Evolutionary conservation across 768 basidiomycete genomes (phyloP).

Genomic region (Boletales sp.): DNA sequence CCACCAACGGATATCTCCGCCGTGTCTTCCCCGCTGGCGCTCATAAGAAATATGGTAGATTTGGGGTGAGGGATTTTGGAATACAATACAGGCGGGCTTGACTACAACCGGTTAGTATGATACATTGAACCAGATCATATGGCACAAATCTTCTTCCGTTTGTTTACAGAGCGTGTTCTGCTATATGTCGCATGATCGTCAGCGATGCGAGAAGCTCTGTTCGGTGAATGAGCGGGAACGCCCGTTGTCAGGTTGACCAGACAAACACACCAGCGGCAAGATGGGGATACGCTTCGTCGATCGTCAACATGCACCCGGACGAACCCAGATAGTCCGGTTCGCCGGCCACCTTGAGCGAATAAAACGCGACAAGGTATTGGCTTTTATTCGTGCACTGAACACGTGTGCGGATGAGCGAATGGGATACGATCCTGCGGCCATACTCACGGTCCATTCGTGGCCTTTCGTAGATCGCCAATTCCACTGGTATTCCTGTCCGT

Average conservation of each 20-base stretch:
- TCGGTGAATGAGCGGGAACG: slow-evolving; percentile 8
- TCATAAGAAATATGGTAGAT: neutral
- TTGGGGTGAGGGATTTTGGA: slow-evolving; percentile 1
- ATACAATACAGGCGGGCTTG: slow-evolving; percentile 12
- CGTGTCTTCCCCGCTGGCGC: no score
- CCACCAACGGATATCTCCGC: neutral
- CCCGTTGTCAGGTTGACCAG: slow-evolving; percentile 2
- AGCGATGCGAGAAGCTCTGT: slow-evolving; percentile 59
- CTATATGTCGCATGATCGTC: slow-evolving; percentile 64
- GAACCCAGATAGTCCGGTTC: slow-evolving; percentile 53
- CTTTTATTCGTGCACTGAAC: slow-evolving; percentile 52
- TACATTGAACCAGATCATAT: slow-evolving; percentile 9
- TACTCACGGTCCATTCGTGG: slow-evolving; percentile 64
- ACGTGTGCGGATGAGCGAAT: neutral
- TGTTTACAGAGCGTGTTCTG: slow-evolving; percentile 39
- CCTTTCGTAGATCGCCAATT: slow-evolving; percentile 42
- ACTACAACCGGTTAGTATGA: slow-evolving; percentile 6
- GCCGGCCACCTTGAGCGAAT: slow-evolving; percentile 51
- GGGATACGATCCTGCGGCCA: neutral
- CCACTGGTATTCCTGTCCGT: slow-evolving; percentile 64
- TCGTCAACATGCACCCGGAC: slow-evolving; percentile 59
- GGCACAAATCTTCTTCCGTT: slow-evolving; percentile 4
- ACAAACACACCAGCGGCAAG: slow-evolving; percentile 50
- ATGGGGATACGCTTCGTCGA: slow-evolving; percentile 57
- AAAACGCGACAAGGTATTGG: slow-evolving; percentile 55